These are phyloP conservation scores for Lipomyces chichibuensis DNA, from an alignment of 805 yeast species.

Conservation along the genomic window DNA sequence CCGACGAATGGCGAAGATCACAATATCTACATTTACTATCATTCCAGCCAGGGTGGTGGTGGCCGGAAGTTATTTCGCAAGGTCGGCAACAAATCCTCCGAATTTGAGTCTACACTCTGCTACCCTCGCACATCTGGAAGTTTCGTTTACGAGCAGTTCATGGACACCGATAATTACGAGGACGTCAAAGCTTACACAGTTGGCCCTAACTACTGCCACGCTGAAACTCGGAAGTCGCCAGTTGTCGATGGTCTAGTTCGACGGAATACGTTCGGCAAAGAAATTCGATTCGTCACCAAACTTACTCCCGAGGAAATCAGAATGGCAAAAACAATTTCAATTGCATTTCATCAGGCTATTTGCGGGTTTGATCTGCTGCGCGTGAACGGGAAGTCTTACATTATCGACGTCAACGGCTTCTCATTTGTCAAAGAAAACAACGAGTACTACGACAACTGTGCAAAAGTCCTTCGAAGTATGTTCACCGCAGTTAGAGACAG, in stretches of 20 bases:
- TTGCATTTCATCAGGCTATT: slow-evolving; percentile 83
- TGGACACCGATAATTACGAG: slow-evolving; percentile 97
- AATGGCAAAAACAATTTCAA: slow-evolving; percentile 79
- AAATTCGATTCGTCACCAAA: slow-evolving; percentile 85
- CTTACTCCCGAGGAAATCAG: slow-evolving; percentile 70
- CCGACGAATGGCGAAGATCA: slow-evolving; percentile 99
- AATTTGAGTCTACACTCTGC: slow-evolving; percentile 79
- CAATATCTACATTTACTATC: slow-evolving; percentile 90
- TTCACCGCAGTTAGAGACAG: slow-evolving; percentile 54
- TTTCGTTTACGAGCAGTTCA: slow-evolving; percentile 87
- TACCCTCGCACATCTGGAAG: slow-evolving; percentile 87
- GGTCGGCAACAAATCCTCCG: slow-evolving; percentile 95
- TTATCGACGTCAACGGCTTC: slow-evolving; percentile 97
- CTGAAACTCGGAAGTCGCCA: slow-evolving; percentile 97
- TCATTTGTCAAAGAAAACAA: slow-evolving; percentile 93
- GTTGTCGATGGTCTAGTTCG: slow-evolving; percentile 99
- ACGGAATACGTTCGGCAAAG: slow-evolving; percentile 96
- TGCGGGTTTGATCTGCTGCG: slow-evolving; percentile 96
- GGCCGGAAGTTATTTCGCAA: slow-evolving; percentile 92
- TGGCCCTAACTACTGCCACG: slow-evolving; percentile 89
- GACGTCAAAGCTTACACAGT: slow-evolving; percentile 99
- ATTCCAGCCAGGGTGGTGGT: slow-evolving; percentile 91
- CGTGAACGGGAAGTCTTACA: slow-evolving; percentile 84
- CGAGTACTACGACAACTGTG: slow-evolving; percentile 81
- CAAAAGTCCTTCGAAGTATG: slow-evolving; percentile 72